phyloP scores from a whole-genome alignment of 139 green algal genomes.

The Chara braunii region DNA sequence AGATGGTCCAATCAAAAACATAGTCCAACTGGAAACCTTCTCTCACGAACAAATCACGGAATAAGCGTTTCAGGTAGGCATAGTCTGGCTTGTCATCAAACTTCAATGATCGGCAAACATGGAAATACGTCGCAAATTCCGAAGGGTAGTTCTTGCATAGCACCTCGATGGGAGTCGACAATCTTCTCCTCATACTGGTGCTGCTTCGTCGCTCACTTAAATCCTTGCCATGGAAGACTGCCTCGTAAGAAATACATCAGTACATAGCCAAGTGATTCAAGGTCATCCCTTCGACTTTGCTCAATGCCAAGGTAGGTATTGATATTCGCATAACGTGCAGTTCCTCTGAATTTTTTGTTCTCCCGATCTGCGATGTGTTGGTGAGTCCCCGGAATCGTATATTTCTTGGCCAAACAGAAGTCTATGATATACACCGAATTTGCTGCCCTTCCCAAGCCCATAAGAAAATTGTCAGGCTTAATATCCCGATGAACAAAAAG shows the following conservation, averaged over 20 bases:
- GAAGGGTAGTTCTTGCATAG: too few relatives aligned
- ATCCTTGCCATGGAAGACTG: background rate
- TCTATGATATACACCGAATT: slow-evolving; percentile 95
- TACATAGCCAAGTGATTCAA: slow-evolving; percentile 91
- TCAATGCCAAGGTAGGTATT: slow-evolving; percentile 98
- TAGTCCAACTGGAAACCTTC: too few relatives aligned
- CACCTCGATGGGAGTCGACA: too few relatives aligned
- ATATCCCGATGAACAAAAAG: slow-evolving; percentile 95
- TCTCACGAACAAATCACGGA: too few relatives aligned
- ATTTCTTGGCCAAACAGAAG: slow-evolving; percentile 98
- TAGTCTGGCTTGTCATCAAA: too few relatives aligned
- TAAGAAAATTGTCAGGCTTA: slow-evolving; percentile 97
- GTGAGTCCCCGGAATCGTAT: slow-evolving; percentile 90
- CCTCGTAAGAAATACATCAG: slow-evolving; percentile 97
- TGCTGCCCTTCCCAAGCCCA: slow-evolving; percentile 83
- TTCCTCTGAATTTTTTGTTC: slow-evolving; percentile 98
- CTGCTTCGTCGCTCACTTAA: too few relatives aligned
- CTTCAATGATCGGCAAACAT: too few relatives aligned
- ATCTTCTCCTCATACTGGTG: too few relatives aligned
- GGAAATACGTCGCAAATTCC: too few relatives aligned
- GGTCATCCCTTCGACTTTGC: slow-evolving; percentile 84
- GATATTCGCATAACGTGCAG: slow-evolving; percentile 91
- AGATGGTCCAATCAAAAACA: too few relatives aligned
- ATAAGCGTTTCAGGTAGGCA: too few relatives aligned
- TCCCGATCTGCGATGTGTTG: slow-evolving; percentile 95